Conservation (phyloP, 2,329 filamentous ascomycete genomes). For the Apiospora rasikravindrae region DNA sequence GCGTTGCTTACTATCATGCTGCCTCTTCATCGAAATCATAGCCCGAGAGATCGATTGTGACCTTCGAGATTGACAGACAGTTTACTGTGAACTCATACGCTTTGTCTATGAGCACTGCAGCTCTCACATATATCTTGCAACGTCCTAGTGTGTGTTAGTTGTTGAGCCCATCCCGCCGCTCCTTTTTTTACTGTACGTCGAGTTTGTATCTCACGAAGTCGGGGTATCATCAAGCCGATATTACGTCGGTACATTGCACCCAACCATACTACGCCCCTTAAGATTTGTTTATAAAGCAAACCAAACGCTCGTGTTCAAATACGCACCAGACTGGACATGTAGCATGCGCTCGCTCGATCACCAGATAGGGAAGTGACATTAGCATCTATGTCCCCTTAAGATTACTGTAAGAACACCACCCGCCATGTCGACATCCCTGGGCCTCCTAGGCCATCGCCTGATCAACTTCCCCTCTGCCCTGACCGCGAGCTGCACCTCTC, state of each 20-base stretch:
- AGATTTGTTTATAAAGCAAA: background rate
- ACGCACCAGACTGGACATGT: background rate
- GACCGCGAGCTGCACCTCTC: background rate
- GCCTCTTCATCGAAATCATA: background rate
- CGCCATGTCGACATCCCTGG: background rate
- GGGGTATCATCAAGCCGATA: slow-evolving; percentile 2
- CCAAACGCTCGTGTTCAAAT: background rate
- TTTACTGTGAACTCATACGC: background rate
- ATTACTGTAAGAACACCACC: background rate
- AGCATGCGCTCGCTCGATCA: background rate
- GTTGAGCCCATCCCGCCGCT: background rate
- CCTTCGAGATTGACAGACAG: background rate
- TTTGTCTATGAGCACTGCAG: background rate
- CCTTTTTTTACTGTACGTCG: background rate
- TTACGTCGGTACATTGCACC: background rate
- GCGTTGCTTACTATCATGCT: background rate
- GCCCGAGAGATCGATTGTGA: background rate
- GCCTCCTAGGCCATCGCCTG: background rate
- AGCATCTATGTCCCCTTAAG: background rate
- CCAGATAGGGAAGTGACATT: background rate
- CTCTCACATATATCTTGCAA: background rate
- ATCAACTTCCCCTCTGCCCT: background rate
- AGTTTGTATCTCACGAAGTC: background rate
- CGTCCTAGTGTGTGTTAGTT: background rate
- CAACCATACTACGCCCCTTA: background rate